Evolutionary conservation across 805 yeast genomes (phyloP).

Genomic region (Saturnispora galanensis): DNA sequence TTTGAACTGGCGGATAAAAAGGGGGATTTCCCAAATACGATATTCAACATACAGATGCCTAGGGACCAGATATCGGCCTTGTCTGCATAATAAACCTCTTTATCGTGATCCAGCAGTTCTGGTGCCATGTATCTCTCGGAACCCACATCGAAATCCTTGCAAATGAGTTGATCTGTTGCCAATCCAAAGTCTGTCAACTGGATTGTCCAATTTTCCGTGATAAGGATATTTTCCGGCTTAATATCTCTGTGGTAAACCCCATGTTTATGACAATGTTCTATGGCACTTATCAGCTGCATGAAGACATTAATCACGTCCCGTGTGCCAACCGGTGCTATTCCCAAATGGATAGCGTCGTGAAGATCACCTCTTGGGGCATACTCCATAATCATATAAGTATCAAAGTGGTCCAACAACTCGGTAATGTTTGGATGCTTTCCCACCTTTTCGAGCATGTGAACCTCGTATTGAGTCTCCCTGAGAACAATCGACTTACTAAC

Average conservation of each 20-base stretch:
- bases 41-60: constrained; percentile 73
- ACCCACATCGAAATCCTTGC: constrained; percentile 77
- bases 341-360: constrained; percentile 64
- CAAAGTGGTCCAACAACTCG: constrained; percentile 39
- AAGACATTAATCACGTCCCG: constrained; percentile 48
- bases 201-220: constrained; percentile 46
- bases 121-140: constrained; percentile 94
- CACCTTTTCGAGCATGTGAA: constrained; percentile 50
- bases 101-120: constrained; percentile 58
- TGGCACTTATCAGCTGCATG: constrained; percentile 39
- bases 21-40: constrained; percentile 84
- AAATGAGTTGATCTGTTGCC: constrained; percentile 41
- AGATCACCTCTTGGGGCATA: constrained; percentile 83
- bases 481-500: constrained; percentile 30
- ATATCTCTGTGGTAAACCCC: constrained; percentile 47
- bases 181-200: constrained; percentile 52
- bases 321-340: constrained; percentile 51
- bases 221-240: constrained; percentile 48
- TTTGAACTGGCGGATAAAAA: constrained; percentile 66
- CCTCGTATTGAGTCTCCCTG: constrained; percentile 59
- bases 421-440: constrained; percentile 45
- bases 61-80: constrained; percentile 85
- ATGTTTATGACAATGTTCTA: constrained; percentile 39
- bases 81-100: constrained; percentile 62
- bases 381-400: constrained; percentile 52